Conservation (phyloP, 768 basidiomycete genomes). For the Suillus spraguei region DNA sequence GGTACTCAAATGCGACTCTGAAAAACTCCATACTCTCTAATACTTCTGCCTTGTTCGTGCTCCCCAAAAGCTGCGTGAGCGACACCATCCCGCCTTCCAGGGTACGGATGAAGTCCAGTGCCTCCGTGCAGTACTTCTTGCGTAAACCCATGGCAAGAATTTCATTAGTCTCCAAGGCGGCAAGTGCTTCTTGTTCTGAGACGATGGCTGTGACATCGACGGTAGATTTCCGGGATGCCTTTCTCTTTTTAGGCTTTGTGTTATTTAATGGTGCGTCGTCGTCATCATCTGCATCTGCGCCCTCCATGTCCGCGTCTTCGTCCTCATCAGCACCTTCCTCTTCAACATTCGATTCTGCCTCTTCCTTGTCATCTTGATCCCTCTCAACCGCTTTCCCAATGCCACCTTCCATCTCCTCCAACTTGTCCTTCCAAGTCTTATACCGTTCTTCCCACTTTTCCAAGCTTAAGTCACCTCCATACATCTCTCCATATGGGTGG, state of each 20-base stretch:
- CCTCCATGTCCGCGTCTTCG: no score
- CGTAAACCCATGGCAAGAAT: conserved; percentile 66
- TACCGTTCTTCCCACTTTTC: conserved; percentile 78
- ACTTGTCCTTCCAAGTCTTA: conserved; percentile 56
- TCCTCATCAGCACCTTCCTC: conserved; percentile 37
- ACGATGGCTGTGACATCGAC: conserved; percentile 71
- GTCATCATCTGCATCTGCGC: conserved; percentile 36
- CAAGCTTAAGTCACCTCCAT: conserved; percentile 79
- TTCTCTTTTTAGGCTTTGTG: conserved; percentile 44
- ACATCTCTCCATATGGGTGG: conserved; percentile 84
- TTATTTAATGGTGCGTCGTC: conserved; percentile 42
- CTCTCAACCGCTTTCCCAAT: conserved; percentile 65
- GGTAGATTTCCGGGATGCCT: conserved; percentile 66
- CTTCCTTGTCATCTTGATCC: conserved; percentile 37
- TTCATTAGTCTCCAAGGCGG: conserved; percentile 67
- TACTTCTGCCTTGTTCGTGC: conserved; percentile 83
- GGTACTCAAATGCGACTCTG: conserved; percentile 77
- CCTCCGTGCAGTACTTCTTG: conserved; percentile 88
- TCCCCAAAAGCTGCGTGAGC: conserved; percentile 79
- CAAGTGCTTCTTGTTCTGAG: conserved; percentile 71
- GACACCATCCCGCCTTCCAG: conserved; percentile 70
- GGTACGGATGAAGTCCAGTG: conserved; percentile 76
- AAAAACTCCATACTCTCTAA: conserved; percentile 91
- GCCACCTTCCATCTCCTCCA: conserved; percentile 68
- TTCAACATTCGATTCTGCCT: conserved; percentile 36